Conservation (phyloP, 2,329 filamentous ascomycete genomes). For the Aspergillus sp. region DNA sequence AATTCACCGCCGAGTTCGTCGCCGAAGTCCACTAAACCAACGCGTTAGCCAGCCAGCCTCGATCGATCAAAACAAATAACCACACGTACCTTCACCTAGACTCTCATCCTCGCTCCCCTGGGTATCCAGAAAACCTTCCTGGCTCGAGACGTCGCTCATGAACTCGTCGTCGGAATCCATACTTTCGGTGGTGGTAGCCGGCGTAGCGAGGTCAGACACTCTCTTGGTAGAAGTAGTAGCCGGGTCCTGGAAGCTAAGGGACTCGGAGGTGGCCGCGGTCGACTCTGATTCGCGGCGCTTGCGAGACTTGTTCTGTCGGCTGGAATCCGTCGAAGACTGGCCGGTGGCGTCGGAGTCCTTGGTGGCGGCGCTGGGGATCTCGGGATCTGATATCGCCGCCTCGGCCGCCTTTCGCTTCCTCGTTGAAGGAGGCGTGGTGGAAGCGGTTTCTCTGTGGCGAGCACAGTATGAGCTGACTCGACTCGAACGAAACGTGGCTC, state of each 20-base stretch:
- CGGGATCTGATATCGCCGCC: slow-evolving; percentile 27
- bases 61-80: slow-evolving; percentile 4
- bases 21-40: slow-evolving; percentile 42
- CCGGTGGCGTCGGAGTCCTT: slow-evolving; percentile 15
- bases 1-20: slow-evolving; percentile 52
- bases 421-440: slow-evolving; percentile 46
- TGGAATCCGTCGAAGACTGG: slow-evolving; percentile 11
- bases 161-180: slow-evolving; percentile 98
- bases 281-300: slow-evolving; percentile 6
- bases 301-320: slow-evolving; percentile 10
- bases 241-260: no score
- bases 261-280: slow-evolving; percentile 5
- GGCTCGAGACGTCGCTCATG: slow-evolving; percentile 73
- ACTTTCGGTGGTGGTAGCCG: slow-evolving; percentile 32
- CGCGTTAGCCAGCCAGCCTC: slow-evolving; percentile 2
- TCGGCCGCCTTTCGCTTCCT: slow-evolving; percentile 47
- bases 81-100: slow-evolving; percentile 30
- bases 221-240: slow-evolving; percentile 12
- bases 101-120: slow-evolving; percentile 65
- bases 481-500: slow-evolving; percentile 13
- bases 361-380: slow-evolving; percentile 20
- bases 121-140: slow-evolving; percentile 55
- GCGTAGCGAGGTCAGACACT: slow-evolving; percentile 31
- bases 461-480: slow-evolving; percentile 13
- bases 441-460: slow-evolving; percentile 11